A percentile compares a stretch with the other conserved stretches of the same genome.
Conservation (phyloP, 805 yeast genomes). For the Saturnispora besseyi region DNA sequence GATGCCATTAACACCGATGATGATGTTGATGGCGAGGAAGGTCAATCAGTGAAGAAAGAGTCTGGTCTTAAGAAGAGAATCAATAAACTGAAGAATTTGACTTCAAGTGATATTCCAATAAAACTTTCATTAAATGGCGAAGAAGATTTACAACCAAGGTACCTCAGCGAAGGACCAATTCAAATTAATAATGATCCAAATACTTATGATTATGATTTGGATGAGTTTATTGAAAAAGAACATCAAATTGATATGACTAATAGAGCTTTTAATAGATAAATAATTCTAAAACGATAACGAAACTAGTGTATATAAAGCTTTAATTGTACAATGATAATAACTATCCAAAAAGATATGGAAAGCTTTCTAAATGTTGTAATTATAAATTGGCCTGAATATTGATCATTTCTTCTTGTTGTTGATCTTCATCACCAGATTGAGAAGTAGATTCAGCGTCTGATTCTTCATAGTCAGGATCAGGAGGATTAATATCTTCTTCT, state of each 20-base stretch:
- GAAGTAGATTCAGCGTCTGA: background rate
- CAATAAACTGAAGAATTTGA: background rate
- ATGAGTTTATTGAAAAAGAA: conserved; percentile 36
- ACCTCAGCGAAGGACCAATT: background rate
- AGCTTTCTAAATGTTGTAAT: background rate
- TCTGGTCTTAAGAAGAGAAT: conserved; percentile 7
- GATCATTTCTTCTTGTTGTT: background rate
- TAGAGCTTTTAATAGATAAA: conserved; percentile 1
- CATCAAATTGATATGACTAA: conserved; percentile 18
- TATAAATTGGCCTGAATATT: background rate
- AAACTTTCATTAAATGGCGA: conserved; percentile 18
- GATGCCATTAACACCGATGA: conserved; percentile 17
- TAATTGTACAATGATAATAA: background rate
- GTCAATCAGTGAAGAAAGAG: background rate
- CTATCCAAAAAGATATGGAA: no score
- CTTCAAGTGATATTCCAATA: conserved; percentile 25
- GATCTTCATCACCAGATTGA: conserved; percentile 5
- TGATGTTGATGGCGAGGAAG: conserved; percentile 5
- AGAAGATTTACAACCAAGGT: conserved; percentile 1
- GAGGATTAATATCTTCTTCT: conserved; percentile 10
- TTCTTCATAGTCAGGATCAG: conserved; percentile 8
- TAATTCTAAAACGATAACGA: background rate
- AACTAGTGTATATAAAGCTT: background rate
- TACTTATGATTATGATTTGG: conserved; percentile 38
- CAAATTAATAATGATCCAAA: conserved; percentile 30